Conservation (phyloP, 1,284 basidiomycete species). For the Blastosporella zonata region DNA sequence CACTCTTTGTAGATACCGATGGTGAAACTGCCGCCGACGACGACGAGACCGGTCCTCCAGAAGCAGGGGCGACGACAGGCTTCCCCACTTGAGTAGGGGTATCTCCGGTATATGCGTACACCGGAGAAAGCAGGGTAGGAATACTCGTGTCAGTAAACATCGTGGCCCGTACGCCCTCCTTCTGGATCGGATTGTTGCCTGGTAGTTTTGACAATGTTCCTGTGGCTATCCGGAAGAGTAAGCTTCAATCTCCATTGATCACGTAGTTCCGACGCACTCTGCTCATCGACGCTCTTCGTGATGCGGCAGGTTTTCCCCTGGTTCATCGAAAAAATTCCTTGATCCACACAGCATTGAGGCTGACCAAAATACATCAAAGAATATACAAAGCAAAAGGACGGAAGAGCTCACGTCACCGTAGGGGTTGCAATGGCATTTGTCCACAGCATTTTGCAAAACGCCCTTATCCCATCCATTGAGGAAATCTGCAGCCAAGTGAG, state of each 20-base stretch:
- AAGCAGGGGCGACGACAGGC: constrained; percentile 17
- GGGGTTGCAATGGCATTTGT: constrained; percentile 39
- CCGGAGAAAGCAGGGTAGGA: constrained; percentile 33
- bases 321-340: constrained; percentile 36
- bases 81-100: constrained; percentile 21
- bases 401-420: constrained; percentile 32
- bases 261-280: constrained; percentile 23
- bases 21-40: neutral
- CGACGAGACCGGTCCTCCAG: constrained; percentile 3
- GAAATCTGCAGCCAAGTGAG: constrained; percentile 33
- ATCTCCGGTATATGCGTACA: constrained; percentile 34
- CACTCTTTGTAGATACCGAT: neutral
- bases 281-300: constrained; percentile 36
- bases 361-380: constrained; percentile 1
- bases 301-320: constrained; percentile 33
- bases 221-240: constrained; percentile 25
- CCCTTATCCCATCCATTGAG: constrained; percentile 43
- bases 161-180: constrained; percentile 24
- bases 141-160: constrained; percentile 23
- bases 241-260: neutral
- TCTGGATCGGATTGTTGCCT: constrained; percentile 42
- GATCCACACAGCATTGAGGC: constrained; percentile 35
- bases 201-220: constrained; percentile 38
- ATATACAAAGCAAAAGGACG: neutral
- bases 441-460: constrained; percentile 39